Base-by-base conservation (phyloP, 805 yeast species). In the Clavispora carvajalis region DNA sequence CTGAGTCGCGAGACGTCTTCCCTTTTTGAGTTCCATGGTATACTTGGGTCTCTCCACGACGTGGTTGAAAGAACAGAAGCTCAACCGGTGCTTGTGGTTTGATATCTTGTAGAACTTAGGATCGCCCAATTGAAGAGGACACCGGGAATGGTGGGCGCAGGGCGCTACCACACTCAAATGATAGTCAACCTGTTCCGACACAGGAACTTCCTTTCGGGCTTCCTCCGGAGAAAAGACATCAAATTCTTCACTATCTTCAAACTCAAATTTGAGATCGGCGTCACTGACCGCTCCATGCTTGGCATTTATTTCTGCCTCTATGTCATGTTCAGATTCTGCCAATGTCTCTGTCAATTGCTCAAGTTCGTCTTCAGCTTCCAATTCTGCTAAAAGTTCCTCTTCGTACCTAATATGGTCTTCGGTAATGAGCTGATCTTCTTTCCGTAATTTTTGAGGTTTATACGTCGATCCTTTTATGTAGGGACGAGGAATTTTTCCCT, bases 111-210 rank as follows among this genome's bases (percentile, higher is more conserved):
- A 85, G 53, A 73, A 78, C 25, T 76, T 76, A 2, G 95, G 86
- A 37, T 83, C 83, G 11, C 83, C 81, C 23, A 79, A 71, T 59
- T 90, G 97, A 40, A 91, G 64, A 0, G 98, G 97, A 54, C 97
- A 90, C 48, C 69, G 74, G 10, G 81, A 77, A 53, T 88, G 96
- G 58, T 93, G 97, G 1, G 91, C 63, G 56, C 97, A 93, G 3
- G 99, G 99, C 0, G 96, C 96, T 15, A 91, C 56, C 7, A 91
- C 71, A 30, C 75, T 74, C 37, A 89, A 54, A 48, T 82, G 81
- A 54, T 74, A 71, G 55, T 74, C 61, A 33, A 63, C 63, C 25
- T 60, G 53, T 25, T 58, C 61, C 4, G 48, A 31, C 7, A 52
- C 40, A 6, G 30, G 19, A 3, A 12, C 12, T 11, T 21, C n/a